Base-by-base conservation (phyloP, 768 basidiomycete genomes). In the Leccinum incarnatum region DNA sequence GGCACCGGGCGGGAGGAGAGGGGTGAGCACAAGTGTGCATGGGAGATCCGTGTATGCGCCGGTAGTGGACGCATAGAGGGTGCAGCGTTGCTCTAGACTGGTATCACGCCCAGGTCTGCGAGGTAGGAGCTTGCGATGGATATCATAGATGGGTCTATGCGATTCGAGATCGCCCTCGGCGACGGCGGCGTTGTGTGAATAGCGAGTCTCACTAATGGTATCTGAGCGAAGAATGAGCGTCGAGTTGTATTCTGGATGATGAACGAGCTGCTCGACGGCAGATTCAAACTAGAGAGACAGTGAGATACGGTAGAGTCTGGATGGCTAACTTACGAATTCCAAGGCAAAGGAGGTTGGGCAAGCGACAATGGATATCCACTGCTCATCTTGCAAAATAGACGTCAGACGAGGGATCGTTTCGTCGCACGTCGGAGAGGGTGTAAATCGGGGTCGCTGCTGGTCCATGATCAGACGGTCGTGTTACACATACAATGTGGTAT, bases 231-330 rank as follows among this genome's bases (percentile, higher is more conserved):
- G 76, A 57, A 98, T 96, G 27, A 96, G 81, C 0, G 91, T 89
- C 0, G 93, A 93, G 68, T 95, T 96, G 70, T 93, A 92, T 68
- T 98, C 95, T 6, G 95, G 95, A 68, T 96, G 93, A 37, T 89
- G 82, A 7, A 94, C 78, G 17, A 96, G 77, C 61, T 92, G 88
- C 25, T 81, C 82, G 32, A 89, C 71, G 0, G 89, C 91, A 1
- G 71, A 67, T 62, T 89, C 83, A 68, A 97, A 97, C 92, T 94
- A 61, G 17, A 51, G 25, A 30, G 17, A 12, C 30, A 32, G 27
- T 21, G 10, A n/a, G n/a, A 8, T 47, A 8, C 11, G 7, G 17
- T 9, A 3, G 17, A 15, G 42, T 40, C 19, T 6, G 25, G 5
- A 37, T 32, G 10, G 29, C 7, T 7, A 14, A 57, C 79, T 68